Evolutionary conservation across 345 rosid genomes (phyloP), one percentile per base, ranked within the genome.

Genomic region (Linum lewisii): DNA sequence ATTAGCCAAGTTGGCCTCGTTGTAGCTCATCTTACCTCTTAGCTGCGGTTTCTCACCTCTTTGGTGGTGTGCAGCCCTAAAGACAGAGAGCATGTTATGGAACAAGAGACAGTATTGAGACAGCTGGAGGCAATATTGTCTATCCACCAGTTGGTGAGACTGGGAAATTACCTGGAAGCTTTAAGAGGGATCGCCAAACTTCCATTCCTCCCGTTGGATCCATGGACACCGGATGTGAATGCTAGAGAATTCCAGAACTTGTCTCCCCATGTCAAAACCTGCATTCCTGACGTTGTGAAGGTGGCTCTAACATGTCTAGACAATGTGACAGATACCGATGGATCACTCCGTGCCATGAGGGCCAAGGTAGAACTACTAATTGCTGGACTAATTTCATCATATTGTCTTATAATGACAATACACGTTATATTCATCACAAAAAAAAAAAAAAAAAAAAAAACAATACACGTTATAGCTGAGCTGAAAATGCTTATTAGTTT

Each of bases 91-190:
- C 84, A 65, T 47, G 90, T 85, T 65, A 60, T 81, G 75, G 95
- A 85, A 79, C 97, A 94, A 74, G 88, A 94, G 69, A 90, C 84
- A 21, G 80, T 90, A 34, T 70, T 94, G 72, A 85, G 99, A 75
- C 95, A 94, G 79, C 99, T 94, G 5, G 97, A 94, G 82, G 95
- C 97, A 11, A 72, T 87, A 71, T 77, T 94, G 67, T 80, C 92
- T 24, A 70, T 87, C 60, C 96, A 85, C 68, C 87, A 84, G 71
- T 58, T 82, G 77, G 85, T 71, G 13, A 90, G 81, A 67, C 68
- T 61, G 45, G 93, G 96, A 59, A 76, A 76, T 63, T 76, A 84
- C 78, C 69, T 84, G 51, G 99, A 90, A 79, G 88, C 94, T 54
- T 72, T 94, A 54, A 84, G 90, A 77, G 99, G 87, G 80, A 80